Percentiles rank a stretch among this genome's conserved stretches.
Conservation (phyloP, 2,329 filamentous ascomycete genomes). For the Eutypa lata region DNA sequence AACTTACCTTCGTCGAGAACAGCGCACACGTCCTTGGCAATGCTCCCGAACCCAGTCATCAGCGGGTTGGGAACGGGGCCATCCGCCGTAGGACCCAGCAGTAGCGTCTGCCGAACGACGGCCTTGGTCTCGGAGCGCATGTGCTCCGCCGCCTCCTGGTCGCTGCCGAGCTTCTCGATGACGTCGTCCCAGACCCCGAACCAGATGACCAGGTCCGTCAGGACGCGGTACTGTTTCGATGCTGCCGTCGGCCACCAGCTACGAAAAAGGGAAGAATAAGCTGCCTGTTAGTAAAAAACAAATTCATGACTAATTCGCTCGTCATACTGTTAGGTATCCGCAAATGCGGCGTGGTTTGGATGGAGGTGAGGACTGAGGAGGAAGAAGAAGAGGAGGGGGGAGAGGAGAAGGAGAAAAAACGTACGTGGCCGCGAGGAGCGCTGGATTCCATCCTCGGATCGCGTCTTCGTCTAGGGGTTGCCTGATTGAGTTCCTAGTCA, state of each 20-base stretch:
- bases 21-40: slow-evolving; percentile 13
- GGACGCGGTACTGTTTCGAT: slow-evolving; percentile 12
- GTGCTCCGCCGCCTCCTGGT: slow-evolving; percentile 12
- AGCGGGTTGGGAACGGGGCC: slow-evolving; percentile 10
- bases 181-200: slow-evolving; percentile 25
- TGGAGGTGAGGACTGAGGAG: too few relatives aligned
- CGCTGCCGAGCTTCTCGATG: slow-evolving; percentile 14
- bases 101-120: slow-evolving; percentile 6
- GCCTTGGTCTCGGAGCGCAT: slow-evolving; percentile 19
- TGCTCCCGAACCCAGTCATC: slow-evolving; percentile 14
- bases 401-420: neutral
- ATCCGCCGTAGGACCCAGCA: slow-evolving; percentile 7
- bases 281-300: too few relatives aligned
- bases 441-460: slow-evolving; percentile 17
- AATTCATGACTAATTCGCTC: too few relatives aligned
- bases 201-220: slow-evolving; percentile 23
- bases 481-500: neutral
- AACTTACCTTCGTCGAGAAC: slow-evolving; percentile 18
- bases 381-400: neutral
- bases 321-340: too few relatives aligned
- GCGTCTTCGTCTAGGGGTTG: slow-evolving; percentile 8
- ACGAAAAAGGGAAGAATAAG: too few relatives aligned
- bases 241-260: slow-evolving; percentile 25
- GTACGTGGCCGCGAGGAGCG: slow-evolving; percentile 23
- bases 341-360: too few relatives aligned